These are phyloP conservation scores for Paraconiothyrium sp. DNA, from an alignment of 2,329 filamentous ascomycete species.

Conservation along the genomic window DNA sequence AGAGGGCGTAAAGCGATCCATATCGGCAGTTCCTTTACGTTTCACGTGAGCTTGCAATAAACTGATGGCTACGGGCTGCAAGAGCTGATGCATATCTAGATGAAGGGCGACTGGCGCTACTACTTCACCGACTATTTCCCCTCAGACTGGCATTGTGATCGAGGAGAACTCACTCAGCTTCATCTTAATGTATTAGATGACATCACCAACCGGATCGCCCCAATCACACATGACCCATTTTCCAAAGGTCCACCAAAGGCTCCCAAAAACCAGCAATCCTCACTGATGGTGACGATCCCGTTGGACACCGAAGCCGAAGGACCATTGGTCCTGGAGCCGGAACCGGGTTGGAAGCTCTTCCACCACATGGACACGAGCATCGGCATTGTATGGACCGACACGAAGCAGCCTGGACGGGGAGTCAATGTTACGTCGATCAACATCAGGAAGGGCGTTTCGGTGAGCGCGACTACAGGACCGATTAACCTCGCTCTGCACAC, in stretches of 20 bases:
- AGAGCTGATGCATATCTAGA: slow-evolving; percentile 1
- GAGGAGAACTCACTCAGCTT: slow-evolving; percentile 18
- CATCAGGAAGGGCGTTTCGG: slow-evolving; percentile 2
- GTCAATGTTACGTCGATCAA: slow-evolving; percentile 18
- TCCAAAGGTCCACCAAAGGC: slow-evolving; percentile 7
- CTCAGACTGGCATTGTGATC: slow-evolving; percentile 15
- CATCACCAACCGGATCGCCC: slow-evolving; percentile 18
- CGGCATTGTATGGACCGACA: slow-evolving; percentile 15
- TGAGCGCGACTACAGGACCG: slow-evolving; percentile 8
- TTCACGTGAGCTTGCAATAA: slow-evolving; percentile 11
- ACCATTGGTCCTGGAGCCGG: slow-evolving; percentile 16
- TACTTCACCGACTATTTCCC: slow-evolving; percentile 22
- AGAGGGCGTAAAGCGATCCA: slow-evolving; percentile 14
- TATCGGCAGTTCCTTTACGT: slow-evolving; percentile 17
- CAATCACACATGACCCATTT: not conserved
- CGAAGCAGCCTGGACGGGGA: slow-evolving; percentile 12
- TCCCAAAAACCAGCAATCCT: slow-evolving; percentile 14
- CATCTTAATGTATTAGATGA: slow-evolving; percentile 15
- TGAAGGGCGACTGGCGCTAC: slow-evolving; percentile 23
- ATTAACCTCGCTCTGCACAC: slow-evolving; percentile 14
- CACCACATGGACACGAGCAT: slow-evolving; percentile 22
- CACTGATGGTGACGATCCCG: slow-evolving; percentile 19
- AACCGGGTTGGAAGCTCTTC: slow-evolving; percentile 21
- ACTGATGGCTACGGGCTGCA: not conserved
- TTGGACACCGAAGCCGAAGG: slow-evolving; percentile 19